These are phyloP conservation scores for Malus hybrid DNA, from an alignment of 331 rosid genomes.

Conservation along the genomic window DNA sequence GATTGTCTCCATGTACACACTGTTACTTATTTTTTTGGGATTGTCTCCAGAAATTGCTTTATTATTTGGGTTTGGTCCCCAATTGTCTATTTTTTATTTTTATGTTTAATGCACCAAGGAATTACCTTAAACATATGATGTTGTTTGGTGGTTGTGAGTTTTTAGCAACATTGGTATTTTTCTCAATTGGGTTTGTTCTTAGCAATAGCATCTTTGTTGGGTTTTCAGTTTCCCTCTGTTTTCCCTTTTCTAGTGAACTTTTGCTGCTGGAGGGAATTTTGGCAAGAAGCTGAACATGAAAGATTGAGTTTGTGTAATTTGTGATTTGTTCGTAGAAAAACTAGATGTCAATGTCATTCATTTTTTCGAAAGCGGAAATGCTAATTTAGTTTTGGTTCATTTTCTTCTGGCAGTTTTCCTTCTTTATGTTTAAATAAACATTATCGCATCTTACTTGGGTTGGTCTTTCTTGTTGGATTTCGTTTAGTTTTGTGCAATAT, in stretches of 20 bases:
- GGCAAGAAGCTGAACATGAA: neutral
- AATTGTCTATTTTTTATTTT: neutral
- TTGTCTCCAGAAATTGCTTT: neutral
- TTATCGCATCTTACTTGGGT: neutral
- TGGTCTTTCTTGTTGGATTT: neutral
- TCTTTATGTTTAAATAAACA: neutral
- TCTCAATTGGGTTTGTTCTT: neutral
- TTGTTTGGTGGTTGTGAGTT: neutral
- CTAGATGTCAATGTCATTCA: neutral
- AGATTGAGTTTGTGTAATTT: neutral
- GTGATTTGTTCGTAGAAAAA: neutral
- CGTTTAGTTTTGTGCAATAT: neutral
- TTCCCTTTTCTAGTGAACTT: neutral
- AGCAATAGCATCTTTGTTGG: neutral
- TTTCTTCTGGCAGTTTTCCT: neutral
- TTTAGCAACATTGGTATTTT: neutral
- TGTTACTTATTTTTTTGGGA: neutral
- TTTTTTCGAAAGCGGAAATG: neutral
- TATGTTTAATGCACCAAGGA: neutral
- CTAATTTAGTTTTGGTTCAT: neutral
- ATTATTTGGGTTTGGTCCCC: neutral
- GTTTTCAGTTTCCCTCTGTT: neutral
- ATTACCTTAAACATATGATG: neutral
- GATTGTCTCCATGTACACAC: neutral
- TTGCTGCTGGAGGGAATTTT: slow-evolving; percentile 2